Percentiles rank a stretch among this genome's conserved stretches.
These are phyloP conservation scores for Acer yangbiense DNA, from an alignment of 345 rosid species.

Conservation along the genomic window DNA sequence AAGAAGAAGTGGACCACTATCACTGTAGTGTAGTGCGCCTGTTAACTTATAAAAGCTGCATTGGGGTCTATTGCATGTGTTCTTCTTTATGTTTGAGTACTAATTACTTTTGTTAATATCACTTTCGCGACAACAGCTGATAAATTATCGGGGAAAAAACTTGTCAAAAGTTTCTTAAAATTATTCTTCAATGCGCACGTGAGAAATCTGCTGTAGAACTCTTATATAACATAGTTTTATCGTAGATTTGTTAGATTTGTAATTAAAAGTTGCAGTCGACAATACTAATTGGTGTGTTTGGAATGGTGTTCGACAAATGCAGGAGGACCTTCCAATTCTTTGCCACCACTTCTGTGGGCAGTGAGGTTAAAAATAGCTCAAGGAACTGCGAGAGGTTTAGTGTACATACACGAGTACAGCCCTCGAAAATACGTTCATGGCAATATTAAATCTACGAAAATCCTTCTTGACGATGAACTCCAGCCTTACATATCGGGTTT, in stretches of 20 bases:
- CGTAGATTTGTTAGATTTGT: neutral
- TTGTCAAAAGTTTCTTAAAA: no score
- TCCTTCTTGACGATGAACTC: conserved; percentile 80
- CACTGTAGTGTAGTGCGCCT: neutral
- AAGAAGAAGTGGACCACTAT: conserved; percentile 26
- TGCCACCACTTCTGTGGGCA: conserved; percentile 66
- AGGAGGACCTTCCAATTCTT: conserved; percentile 56
- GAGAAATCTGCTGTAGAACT: neutral
- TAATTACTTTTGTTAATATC: neutral
- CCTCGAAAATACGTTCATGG: conserved; percentile 82
- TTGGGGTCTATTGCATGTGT: neutral
- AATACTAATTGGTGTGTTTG: neutral
- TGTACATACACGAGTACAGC: conserved; percentile 76
- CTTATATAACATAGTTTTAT: neutral
- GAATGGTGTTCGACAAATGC: conserved; percentile 18
- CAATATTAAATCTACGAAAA: conserved; percentile 77
- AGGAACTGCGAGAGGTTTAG: conserved; percentile 84
- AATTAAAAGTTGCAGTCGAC: neutral
- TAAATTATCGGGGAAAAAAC: no score
- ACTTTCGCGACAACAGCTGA: neutral
- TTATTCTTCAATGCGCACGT: neutral
- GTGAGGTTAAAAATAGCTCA: conserved; percentile 81
- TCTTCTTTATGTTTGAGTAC: neutral
- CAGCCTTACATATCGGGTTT: conserved; percentile 83
- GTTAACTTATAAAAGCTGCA: neutral